phyloP scores from a whole-genome alignment of 2,329 filamentous ascomycete species.

The Aspergillus piperis region DNA sequence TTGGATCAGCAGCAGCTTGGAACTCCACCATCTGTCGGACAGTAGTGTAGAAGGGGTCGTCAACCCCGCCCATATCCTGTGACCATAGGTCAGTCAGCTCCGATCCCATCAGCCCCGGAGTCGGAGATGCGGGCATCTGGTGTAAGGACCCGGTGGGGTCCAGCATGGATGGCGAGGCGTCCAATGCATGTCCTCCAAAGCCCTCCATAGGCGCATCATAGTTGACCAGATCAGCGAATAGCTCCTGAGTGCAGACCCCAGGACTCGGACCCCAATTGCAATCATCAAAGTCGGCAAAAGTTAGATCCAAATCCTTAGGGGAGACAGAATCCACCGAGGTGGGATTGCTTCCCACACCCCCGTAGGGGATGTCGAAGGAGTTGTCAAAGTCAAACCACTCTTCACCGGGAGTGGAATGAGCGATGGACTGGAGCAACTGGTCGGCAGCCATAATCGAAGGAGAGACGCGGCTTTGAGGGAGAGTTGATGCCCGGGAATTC shows the following conservation, averaged over 20 bases:
- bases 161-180: conserved; percentile 17
- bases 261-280: conserved; percentile 25
- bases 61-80: conserved; percentile 16
- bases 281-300: conserved; percentile 27
- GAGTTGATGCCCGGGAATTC: not conserved
- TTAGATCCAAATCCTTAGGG: conserved; percentile 30
- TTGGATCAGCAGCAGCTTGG: conserved; percentile 39
- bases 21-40: conserved; percentile 39
- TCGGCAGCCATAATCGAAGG: conserved; percentile 30
- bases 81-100: conserved; percentile 14
- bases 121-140: conserved; percentile 3
- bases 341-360: conserved; percentile 31
- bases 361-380: conserved; percentile 33
- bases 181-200: conserved; percentile 20
- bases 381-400: conserved; percentile 39
- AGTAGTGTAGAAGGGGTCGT: conserved; percentile 17
- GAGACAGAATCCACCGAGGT: conserved; percentile 34
- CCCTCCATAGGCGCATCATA: conserved; percentile 25
- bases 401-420: conserved; percentile 22
- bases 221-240: conserved; percentile 28
- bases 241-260: conserved; percentile 20
- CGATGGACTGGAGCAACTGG: conserved; percentile 28
- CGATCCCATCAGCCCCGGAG: conserved; percentile 6
- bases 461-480: not conserved
- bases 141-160: conserved; percentile 18